phyloP scores from a whole-genome alignment of 331 rosid species.

The Quercus lobata region DNA sequence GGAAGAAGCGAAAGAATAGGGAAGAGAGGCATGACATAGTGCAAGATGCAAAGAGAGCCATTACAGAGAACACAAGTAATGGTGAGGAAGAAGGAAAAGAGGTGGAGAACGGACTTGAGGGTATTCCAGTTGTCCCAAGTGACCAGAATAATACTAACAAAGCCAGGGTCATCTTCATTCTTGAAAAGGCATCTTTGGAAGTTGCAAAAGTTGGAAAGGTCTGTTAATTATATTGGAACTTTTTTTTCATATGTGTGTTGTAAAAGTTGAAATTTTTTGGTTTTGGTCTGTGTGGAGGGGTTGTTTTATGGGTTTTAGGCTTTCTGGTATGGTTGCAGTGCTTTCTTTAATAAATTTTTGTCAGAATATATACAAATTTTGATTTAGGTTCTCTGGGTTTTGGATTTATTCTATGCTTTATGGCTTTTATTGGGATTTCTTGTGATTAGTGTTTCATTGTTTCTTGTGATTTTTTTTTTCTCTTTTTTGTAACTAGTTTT shows the following conservation, averaged over 20 bases:
- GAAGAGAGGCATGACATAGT: slow-evolving; percentile 29
- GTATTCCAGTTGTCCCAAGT: slow-evolving; percentile 38
- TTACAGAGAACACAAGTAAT: neutral
- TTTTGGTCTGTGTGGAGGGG: too few species aligned
- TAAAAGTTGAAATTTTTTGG: too few species aligned
- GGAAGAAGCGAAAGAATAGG: slow-evolving; percentile 44
- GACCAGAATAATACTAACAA: slow-evolving; percentile 11
- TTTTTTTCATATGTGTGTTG: neutral
- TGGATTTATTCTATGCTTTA: neutral
- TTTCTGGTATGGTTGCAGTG: too few species aligned
- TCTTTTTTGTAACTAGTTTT: neutral
- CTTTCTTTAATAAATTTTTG: neutral
- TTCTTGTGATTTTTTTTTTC: neutral
- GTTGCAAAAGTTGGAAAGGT: slow-evolving; percentile 92
- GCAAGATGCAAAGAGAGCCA: slow-evolving; percentile 17
- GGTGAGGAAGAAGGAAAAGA: neutral
- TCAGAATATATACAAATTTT: neutral
- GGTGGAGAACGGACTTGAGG: slow-evolving; percentile 32
- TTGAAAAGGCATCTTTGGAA: slow-evolving; percentile 80
- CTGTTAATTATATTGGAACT: neutral
- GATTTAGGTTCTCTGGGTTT: neutral
- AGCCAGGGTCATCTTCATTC: slow-evolving; percentile 61
- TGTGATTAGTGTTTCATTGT: neutral
- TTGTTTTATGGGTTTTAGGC: too few species aligned
- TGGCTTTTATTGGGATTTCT: neutral